Conservation (phyloP, 2,329 filamentous ascomycete species). For the Pestalotiopsis sp. region DNA sequence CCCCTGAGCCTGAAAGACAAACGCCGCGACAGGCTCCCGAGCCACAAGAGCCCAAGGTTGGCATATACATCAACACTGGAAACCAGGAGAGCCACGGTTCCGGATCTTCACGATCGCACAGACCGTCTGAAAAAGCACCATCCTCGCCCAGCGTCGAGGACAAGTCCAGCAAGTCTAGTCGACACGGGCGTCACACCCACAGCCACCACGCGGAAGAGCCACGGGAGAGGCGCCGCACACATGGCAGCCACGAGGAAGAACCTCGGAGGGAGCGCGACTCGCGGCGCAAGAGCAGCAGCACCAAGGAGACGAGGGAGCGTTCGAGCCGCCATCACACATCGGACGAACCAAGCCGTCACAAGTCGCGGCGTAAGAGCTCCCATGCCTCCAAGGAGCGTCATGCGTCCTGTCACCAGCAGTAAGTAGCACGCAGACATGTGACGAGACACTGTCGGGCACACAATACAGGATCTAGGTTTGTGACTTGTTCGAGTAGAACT, state of each 20-base stretch:
- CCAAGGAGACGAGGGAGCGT: neutral
- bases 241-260: neutral
- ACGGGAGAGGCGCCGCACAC: neutral
- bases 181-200: neutral
- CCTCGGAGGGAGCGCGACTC: neutral
- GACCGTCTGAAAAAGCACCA: neutral
- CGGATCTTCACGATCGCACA: neutral
- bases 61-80: constrained; percentile 2
- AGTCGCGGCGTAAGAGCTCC: neutral
- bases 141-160: too few species aligned
- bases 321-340: neutral
- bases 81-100: neutral
- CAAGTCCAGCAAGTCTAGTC: too few species aligned
- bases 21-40: neutral
- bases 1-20: neutral
- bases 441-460: neutral
- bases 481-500: neutral
- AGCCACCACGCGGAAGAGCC: neutral
- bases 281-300: neutral
- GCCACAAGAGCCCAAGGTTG: neutral
- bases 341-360: neutral
- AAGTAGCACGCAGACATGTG: neutral
- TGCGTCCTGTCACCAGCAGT: neutral
- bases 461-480: neutral
- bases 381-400: neutral